Base-by-base conservation (phyloP, 2,329 filamentous ascomycete species). In the Cordyceps fumosorosea region DNA sequence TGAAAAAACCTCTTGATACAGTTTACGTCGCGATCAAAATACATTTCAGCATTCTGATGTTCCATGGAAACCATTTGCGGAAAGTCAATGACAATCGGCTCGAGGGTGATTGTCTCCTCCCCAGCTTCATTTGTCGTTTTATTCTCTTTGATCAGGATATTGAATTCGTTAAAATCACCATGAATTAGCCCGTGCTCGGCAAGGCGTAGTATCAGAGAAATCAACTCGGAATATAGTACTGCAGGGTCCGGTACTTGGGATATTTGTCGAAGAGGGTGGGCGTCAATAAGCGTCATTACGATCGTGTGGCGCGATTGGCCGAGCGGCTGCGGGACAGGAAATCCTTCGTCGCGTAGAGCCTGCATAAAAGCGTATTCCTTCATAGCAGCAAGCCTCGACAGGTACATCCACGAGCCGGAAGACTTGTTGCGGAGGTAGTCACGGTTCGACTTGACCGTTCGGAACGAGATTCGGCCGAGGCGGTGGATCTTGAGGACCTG, bases 101-200 rank as follows among this genome's bases (percentile, higher is more conserved):
- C 86, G 29, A 96, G 78, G 18, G 67, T 70, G 60, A 89, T 66
- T 0, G 71, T 63, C 68, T 80, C 76, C 48, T 73, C 66, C 2
- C 73, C 72, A 68, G 80, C 71, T 7, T 80, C 75, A 6, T 76
- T 74, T 10, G 67, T 71, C 3, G 68, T 67, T 60, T 72, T 78
- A 61, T 81, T 85, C 73, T 98, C 93, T 72, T 95, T 91, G 73
- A 99, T 87, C 40, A 99, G 80, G 66, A 99, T 93, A 74, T 99
- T 99, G 82, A 99, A 99, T 75, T 99, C 96, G 78, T 99, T 99
- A 79, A 96, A 99, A 73, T 99, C 95, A 65, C 95, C 95, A 72
- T 99, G 95, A 65, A 99, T 99, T 54, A 99, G 79, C 7, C 95
- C 95, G 67, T 93, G 87, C 65, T 86, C 86, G 6, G 95, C 93